phyloP scores from a whole-genome alignment of 2,329 filamentous ascomycete genomes.

The Trichophyton simii region DNA sequence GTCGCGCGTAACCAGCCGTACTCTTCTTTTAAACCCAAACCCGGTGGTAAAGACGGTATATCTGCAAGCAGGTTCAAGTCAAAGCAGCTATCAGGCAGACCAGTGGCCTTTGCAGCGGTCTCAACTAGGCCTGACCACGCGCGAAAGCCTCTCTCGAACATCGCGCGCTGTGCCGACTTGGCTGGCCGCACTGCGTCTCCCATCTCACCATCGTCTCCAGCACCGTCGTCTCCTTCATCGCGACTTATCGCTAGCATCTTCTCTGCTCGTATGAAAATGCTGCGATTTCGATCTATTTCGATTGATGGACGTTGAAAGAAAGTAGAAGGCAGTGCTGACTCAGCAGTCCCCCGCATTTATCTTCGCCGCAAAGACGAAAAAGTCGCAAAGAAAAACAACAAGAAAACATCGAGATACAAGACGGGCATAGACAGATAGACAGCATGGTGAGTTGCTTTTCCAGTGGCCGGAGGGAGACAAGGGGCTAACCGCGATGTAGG shows the following conservation, averaged over 20 bases:
- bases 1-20: neutral
- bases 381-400: neutral
- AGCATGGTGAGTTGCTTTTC: neutral
- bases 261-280: neutral
- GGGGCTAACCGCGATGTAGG: neutral
- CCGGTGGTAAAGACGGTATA: neutral
- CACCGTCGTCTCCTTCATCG: too few relatives aligned
- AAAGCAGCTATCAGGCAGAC: constrained; percentile 7
- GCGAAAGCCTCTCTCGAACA: neutral
- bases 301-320: neutral
- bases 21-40: neutral
- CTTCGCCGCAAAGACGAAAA: neutral
- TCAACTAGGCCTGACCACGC: neutral
- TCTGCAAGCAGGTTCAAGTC: neutral
- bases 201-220: neutral
- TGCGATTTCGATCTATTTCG: neutral
- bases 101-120: neutral
- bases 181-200: neutral
- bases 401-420: neutral
- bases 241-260: neutral
- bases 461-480: neutral
- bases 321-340: neutral
- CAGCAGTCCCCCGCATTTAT: neutral
- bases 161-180: neutral
- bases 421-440: neutral